Percentiles rank a stretch among this genome's conserved stretches.
Evolutionary conservation across 2,329 filamentous ascomycete species (phyloP).

Genomic region (Beauveria bassiana): DNA sequence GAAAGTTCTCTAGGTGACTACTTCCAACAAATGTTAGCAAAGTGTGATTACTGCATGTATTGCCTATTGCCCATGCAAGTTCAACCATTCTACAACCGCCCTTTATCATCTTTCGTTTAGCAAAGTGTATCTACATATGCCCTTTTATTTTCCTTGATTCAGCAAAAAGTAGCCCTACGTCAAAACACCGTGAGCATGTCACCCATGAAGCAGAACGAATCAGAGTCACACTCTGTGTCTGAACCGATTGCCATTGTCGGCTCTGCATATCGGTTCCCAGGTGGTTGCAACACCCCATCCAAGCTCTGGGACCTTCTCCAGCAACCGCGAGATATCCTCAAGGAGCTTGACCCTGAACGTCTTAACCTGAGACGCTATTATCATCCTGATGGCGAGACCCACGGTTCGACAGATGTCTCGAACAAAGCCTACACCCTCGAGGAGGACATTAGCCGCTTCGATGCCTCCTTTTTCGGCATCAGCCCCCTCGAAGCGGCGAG

Average conservation of each 20-base stretch:
- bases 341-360: neutral
- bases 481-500: slow-evolving; percentile 36
- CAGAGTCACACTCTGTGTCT: too few relatives aligned
- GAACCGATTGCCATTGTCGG: slow-evolving; percentile 36
- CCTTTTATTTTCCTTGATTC: too few relatives aligned
- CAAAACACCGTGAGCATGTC: too few relatives aligned
- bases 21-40: too few relatives aligned
- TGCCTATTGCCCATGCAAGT: too few relatives aligned
- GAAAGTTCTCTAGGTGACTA: too few relatives aligned
- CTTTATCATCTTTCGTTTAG: too few relatives aligned
- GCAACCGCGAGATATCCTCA: slow-evolving; percentile 17
- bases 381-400: slow-evolving; percentile 5
- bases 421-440: neutral
- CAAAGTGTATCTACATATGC: too few relatives aligned
- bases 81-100: too few relatives aligned
- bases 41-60: too few relatives aligned
- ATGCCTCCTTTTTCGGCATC: slow-evolving; percentile 38
- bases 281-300: slow-evolving; percentile 24
- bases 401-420: slow-evolving; percentile 13
- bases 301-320: slow-evolving; percentile 29
- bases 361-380: neutral
- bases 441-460: slow-evolving; percentile 22
- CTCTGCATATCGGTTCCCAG: slow-evolving; percentile 31
- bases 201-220: too few relatives aligned
- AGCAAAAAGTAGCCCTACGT: too few relatives aligned